These are phyloP conservation scores for Diaporthe batatas DNA, from an alignment of 2,329 filamentous ascomycete species.

Conservation along the genomic window DNA sequence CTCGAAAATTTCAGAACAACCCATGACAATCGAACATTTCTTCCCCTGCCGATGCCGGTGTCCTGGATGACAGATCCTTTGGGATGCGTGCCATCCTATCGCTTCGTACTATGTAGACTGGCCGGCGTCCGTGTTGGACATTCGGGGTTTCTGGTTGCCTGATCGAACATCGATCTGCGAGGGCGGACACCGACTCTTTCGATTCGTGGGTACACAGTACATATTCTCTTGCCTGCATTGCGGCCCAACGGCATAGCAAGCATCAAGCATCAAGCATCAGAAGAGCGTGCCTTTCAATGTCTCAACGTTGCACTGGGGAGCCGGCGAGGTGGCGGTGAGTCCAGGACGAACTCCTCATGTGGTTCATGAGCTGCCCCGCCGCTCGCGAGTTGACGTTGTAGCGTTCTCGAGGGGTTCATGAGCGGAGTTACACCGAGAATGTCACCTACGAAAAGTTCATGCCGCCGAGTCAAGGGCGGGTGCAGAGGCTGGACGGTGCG, in stretches of 20 bases:
- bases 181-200: conserved; percentile 22
- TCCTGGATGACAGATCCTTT: background rate
- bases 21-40: background rate
- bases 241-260: conserved; percentile 14
- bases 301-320: conserved; percentile 8
- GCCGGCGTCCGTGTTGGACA: background rate
- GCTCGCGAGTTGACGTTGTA: conserved; percentile 7
- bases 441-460: conserved; percentile 17
- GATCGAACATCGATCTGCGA: conserved; percentile 5
- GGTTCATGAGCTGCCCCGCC: conserved; percentile 19
- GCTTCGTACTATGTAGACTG: background rate
- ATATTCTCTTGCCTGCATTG: conserved; percentile 17
- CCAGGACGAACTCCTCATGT: conserved; percentile 9
- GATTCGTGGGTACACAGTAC: background rate
- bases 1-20: conserved; percentile 3
- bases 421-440: conserved; percentile 18
- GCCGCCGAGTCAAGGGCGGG: conserved; percentile 28
- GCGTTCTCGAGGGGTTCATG: conserved; percentile 19
- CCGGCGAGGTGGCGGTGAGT: conserved; percentile 23
- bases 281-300: background rate
- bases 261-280: conserved; percentile 26
- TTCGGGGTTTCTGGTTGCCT: background rate
- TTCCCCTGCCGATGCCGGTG: conserved; percentile 11
- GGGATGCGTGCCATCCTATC: background rate
- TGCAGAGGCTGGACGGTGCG: conserved; percentile 33